These are phyloP conservation scores for Potentilla sterilis DNA, from an alignment of 306 rosid genomes.

Conservation along the genomic window DNA sequence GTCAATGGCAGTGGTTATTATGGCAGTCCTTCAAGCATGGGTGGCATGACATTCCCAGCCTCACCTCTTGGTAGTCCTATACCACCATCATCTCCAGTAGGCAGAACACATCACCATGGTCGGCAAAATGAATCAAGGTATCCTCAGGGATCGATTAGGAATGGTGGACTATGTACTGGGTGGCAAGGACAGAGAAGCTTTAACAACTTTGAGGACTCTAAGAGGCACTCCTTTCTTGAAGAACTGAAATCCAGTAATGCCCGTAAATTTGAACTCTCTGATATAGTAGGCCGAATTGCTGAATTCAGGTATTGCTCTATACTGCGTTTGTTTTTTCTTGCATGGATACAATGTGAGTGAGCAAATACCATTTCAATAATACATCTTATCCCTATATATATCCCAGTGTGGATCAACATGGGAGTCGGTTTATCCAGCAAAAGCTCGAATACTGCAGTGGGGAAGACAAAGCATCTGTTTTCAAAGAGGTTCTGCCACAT, in stretches of 20 bases:
- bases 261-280: slow-evolving; percentile 45
- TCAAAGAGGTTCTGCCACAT: slow-evolving; percentile 59
- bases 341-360: slow-evolving; percentile 6
- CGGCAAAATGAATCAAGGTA: slow-evolving; percentile 37
- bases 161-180: slow-evolving; percentile 40
- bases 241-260: slow-evolving; percentile 51
- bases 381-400: slow-evolving; percentile 21
- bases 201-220: slow-evolving; percentile 39
- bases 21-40: slow-evolving; percentile 36
- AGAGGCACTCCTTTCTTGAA: slow-evolving; percentile 44
- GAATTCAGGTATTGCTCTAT: slow-evolving; percentile 51
- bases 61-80: slow-evolving; percentile 49
- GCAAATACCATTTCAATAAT: slow-evolving; percentile 12
- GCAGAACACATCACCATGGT: slow-evolving; percentile 35
- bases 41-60: slow-evolving; percentile 36
- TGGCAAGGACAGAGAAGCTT: slow-evolving; percentile 46
- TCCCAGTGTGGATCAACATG: slow-evolving; percentile 67
- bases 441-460: slow-evolving; percentile 57
- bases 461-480: slow-evolving; percentile 58
- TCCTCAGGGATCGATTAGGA: slow-evolving; percentile 34
- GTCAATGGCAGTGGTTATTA: slow-evolving; percentile 27
- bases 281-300: slow-evolving; percentile 54
- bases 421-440: slow-evolving; percentile 79
- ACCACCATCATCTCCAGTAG: slow-evolving; percentile 47
- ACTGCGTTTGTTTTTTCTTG: slow-evolving; percentile 11